Conservation (phyloP, 352 stramenopile species). For the Globisporangium okanoganense region DNA sequence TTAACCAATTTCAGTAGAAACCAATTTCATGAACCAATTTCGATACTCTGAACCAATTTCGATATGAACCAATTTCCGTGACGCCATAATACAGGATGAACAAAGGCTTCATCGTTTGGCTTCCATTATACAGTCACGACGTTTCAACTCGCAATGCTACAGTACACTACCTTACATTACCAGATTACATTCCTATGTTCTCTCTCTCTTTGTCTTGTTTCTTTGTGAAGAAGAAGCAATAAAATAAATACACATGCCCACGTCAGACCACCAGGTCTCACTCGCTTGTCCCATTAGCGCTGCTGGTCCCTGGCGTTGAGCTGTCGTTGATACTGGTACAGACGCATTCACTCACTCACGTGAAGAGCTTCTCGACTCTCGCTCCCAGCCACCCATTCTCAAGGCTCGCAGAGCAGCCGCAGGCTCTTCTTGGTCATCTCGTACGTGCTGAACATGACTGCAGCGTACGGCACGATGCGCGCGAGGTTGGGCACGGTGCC, state of each 20-base stretch:
- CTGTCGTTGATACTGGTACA: conserved; percentile 2
- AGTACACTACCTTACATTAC: not conserved
- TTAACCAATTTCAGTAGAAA: not conserved
- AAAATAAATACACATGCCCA: not conserved
- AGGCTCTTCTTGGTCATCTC: conserved; percentile 75
- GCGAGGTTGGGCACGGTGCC: conserved; percentile 76
- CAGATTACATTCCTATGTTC: not conserved
- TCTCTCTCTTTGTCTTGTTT: not conserved
- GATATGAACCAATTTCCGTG: not conserved
- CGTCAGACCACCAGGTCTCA: not conserved
- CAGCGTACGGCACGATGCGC: conserved; percentile 75
- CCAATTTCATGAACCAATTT: not conserved
- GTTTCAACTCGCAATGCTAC: too few species aligned
- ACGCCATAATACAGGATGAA: not conserved
- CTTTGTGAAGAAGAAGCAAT: not conserved
- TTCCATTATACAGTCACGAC: not conserved
- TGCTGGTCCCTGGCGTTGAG: not conserved
- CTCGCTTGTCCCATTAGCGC: not conserved
- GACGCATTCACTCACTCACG: not conserved
- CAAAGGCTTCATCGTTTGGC: not conserved
- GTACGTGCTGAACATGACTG: conserved; percentile 83
- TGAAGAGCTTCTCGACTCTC: not conserved
- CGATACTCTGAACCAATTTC: not conserved
- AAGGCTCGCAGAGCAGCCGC: conserved; percentile 23
- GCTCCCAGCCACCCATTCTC: not conserved